phyloP scores from a whole-genome alignment of 352 stramenopile species.

The Globisporangium splendens region DNA sequence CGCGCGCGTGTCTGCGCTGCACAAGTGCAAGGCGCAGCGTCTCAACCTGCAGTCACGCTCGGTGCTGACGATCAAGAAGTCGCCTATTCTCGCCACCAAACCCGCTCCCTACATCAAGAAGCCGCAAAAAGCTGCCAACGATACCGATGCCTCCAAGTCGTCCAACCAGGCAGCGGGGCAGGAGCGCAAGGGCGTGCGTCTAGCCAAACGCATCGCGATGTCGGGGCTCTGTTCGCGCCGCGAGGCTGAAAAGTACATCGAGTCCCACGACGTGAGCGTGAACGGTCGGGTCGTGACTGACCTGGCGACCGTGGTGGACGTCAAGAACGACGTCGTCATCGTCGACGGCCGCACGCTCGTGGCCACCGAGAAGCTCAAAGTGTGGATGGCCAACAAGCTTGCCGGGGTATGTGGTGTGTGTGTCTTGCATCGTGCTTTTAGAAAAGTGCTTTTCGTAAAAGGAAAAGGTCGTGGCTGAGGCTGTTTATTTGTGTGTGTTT shows the following conservation, averaged over 20 bases:
- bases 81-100: slow-evolving; percentile 13
- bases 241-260: slow-evolving; percentile 82
- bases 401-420: slow-evolving; percentile 57
- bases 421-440: neutral
- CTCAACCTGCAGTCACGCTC: slow-evolving; percentile 5
- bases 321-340: slow-evolving; percentile 42
- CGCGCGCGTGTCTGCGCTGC: neutral
- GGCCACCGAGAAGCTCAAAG: slow-evolving; percentile 33
- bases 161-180: neutral
- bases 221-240: slow-evolving; percentile 77
- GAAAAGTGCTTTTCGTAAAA: neutral
- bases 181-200: slow-evolving; percentile 30
- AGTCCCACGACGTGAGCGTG: slow-evolving; percentile 63
- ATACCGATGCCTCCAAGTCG: neutral
- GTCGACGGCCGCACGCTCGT: slow-evolving; percentile 55
- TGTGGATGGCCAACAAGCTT: slow-evolving; percentile 89
- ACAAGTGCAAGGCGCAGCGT: neutral
- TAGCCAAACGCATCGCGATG: slow-evolving; percentile 85
- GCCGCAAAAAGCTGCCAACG: slow-evolving; percentile 6
- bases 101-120: slow-evolving; percentile 7
- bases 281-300: slow-evolving; percentile 66
- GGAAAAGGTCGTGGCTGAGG: too few species aligned
- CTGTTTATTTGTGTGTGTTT: neutral
- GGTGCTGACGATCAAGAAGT: slow-evolving; percentile 29
- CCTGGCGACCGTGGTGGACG: slow-evolving; percentile 54